Evolutionary conservation across 1,284 basidiomycete species (phyloP).

Genomic region (Ganoderma multipileum): DNA sequence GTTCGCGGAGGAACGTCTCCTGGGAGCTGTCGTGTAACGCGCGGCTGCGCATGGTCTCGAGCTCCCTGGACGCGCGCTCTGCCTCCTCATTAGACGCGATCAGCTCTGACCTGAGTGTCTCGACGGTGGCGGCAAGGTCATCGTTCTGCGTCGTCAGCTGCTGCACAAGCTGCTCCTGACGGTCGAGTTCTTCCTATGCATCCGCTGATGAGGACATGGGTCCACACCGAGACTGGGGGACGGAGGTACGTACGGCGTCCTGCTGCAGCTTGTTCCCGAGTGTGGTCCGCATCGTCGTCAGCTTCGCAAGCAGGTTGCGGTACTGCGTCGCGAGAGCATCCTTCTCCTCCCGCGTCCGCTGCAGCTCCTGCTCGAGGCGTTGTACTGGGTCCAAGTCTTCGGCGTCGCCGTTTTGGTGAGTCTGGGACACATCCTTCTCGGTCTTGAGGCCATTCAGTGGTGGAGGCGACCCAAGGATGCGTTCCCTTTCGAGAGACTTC

Average conservation of each 20-base stretch:
- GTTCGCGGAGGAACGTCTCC: constrained; percentile 78
- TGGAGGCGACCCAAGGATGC: constrained; percentile 34
- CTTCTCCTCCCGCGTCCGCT: constrained; percentile 78
- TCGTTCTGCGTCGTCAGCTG: constrained; percentile 80
- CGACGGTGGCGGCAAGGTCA: constrained; percentile 70
- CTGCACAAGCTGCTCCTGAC: constrained; percentile 83
- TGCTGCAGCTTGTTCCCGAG: constrained; percentile 95
- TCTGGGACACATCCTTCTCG: constrained; percentile 27
- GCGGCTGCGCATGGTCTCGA: constrained; percentile 69
- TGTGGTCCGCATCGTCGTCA: constrained; percentile 92
- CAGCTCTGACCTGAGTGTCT: constrained; percentile 82
- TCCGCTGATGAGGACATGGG: constrained; percentile 34
- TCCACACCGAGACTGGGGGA: constrained; percentile 18
- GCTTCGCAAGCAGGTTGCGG: constrained; percentile 83
- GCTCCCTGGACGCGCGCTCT: constrained; percentile 70
- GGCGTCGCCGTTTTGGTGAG: constrained; percentile 26
- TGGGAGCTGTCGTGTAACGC: constrained; percentile 69
- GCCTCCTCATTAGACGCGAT: constrained; percentile 77
- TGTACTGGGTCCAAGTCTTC: constrained; percentile 53
- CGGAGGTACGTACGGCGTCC: constrained; percentile 82
- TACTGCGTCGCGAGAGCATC: constrained; percentile 88
- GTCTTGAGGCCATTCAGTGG: constrained; percentile 39
- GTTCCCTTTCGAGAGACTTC: constrained; percentile 38
- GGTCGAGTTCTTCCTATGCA: constrained; percentile 92
- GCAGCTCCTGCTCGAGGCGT: constrained; percentile 63